A percentile compares a stretch with the other conserved stretches of the same genome.
These are phyloP conservation scores for Pyrenophora teres DNA, from an alignment of 2,329 filamentous ascomycete species.

Conservation along the genomic window DNA sequence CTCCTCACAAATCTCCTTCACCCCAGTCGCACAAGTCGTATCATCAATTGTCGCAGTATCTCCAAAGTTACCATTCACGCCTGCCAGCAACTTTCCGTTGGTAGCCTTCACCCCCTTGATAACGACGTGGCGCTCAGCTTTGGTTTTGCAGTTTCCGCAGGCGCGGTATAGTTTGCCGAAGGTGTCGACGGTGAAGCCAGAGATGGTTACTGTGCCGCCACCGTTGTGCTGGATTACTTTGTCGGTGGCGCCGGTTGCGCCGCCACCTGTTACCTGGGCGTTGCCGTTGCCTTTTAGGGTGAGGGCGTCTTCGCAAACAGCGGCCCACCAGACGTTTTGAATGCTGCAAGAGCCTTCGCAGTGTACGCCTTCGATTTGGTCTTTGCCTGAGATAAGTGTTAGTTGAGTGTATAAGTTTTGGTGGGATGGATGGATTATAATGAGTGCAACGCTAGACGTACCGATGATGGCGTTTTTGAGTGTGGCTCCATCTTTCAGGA, in stretches of 20 bases:
- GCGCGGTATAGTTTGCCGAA: slow-evolving; percentile 53
- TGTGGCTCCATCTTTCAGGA: slow-evolving; percentile 57
- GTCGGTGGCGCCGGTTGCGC: slow-evolving; percentile 47
- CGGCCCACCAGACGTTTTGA: slow-evolving; percentile 47
- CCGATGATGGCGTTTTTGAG: slow-evolving; percentile 61
- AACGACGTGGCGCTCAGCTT: slow-evolving; percentile 50
- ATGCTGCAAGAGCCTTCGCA: slow-evolving; percentile 54
- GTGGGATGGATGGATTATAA: too few relatives aligned
- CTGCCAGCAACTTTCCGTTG: slow-evolving; percentile 51
- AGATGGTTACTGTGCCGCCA: slow-evolving; percentile 47
- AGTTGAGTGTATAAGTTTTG: background rate
- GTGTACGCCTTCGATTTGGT: slow-evolving; percentile 49
- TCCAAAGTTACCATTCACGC: slow-evolving; percentile 59
- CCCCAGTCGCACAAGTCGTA: slow-evolving; percentile 31
- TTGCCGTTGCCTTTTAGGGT: slow-evolving; percentile 37
- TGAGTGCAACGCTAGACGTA: background rate
- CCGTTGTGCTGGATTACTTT: slow-evolving; percentile 53
- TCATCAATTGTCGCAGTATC: slow-evolving; percentile 56
- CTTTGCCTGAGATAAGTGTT: slow-evolving; percentile 34
- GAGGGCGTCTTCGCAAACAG: slow-evolving; percentile 49
- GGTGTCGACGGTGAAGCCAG: slow-evolving; percentile 38
- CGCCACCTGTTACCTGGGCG: slow-evolving; percentile 46
- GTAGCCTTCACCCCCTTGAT: slow-evolving; percentile 53
- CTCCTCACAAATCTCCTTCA: slow-evolving; percentile 42
- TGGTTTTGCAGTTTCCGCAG: slow-evolving; percentile 57